phyloP scores from a whole-genome alignment of 176 grass and related monocot species.

The Triticum monococcum region DNA sequence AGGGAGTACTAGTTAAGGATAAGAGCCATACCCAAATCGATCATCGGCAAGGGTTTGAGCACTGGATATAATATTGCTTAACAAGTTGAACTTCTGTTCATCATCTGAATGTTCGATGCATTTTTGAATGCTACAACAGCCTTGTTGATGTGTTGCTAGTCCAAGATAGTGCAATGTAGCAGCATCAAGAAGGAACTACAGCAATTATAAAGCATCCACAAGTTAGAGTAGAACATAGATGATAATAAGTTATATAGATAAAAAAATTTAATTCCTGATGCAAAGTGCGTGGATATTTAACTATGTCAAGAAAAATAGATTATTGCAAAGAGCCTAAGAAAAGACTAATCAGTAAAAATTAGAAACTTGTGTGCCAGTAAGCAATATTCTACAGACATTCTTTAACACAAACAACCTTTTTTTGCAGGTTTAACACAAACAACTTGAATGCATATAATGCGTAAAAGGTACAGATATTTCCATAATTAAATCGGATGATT shows the following conservation, averaged over 20 bases:
- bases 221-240: constrained; percentile 13
- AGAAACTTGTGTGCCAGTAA: background rate
- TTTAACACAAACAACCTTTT: background rate
- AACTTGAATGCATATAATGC: background rate
- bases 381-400: background rate
- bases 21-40: constrained; percentile 64
- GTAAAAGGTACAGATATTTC: constrained; percentile 13
- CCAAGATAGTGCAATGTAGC: constrained; percentile 59
- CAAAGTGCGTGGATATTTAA: background rate
- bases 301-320: constrained; percentile 13
- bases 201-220: constrained; percentile 19
- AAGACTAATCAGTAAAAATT: background rate
- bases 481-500: constrained; percentile 22
- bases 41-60: constrained; percentile 64
- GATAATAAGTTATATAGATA: background rate
- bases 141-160: constrained; percentile 78
- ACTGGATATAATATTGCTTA: constrained; percentile 50
- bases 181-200: constrained; percentile 77
- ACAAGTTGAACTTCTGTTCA: constrained; percentile 51
- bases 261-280: background rate
- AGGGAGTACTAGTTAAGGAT: constrained; percentile 6
- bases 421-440: background rate
- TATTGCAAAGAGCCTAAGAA: background rate
- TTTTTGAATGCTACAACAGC: constrained; percentile 90
- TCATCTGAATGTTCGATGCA: constrained; percentile 63